These are phyloP conservation scores for Sindora glabra DNA, from an alignment of 306 rosid genomes.

Conservation along the genomic window DNA sequence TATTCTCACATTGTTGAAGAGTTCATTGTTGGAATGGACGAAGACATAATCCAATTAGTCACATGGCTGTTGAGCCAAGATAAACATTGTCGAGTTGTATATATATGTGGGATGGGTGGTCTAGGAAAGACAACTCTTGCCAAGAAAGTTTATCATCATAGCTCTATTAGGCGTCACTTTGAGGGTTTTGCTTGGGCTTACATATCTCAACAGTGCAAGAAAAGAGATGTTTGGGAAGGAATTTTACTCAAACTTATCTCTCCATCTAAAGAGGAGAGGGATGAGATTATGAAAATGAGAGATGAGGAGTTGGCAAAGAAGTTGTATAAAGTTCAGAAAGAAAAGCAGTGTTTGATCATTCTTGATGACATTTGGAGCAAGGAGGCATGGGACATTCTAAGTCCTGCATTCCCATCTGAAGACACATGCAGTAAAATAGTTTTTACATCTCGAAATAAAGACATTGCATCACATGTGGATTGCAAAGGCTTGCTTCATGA, in stretches of 20 bases:
- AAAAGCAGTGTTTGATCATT: neutral
- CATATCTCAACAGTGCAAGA: slow-evolving; percentile 19
- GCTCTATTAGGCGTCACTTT: slow-evolving; percentile 18
- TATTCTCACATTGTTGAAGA: slow-evolving; percentile 41
- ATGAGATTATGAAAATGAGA: neutral
- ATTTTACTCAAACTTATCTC: slow-evolving; percentile 23
- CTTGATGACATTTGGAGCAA: slow-evolving; percentile 16
- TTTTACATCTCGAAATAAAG: neutral
- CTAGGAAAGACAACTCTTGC: slow-evolving; percentile 61
- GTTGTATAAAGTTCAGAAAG: neutral
- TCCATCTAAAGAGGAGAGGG: slow-evolving; percentile 12
- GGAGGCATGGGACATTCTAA: neutral
- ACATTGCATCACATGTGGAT: neutral
- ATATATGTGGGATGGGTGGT: slow-evolving; percentile 55
- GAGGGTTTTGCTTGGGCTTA: slow-evolving; percentile 14
- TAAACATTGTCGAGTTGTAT: slow-evolving; percentile 10
- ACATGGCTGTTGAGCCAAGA: slow-evolving; percentile 17
- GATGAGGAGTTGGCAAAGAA: neutral
- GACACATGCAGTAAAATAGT: neutral
- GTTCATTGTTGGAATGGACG: slow-evolving; percentile 36
- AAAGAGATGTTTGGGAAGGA: slow-evolving; percentile 44
- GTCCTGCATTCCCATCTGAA: neutral
- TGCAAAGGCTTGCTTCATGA: neutral
- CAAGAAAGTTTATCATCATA: slow-evolving; percentile 22
- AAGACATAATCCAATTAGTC: slow-evolving; percentile 14